Evolutionary conservation across 2,329 filamentous ascomycete species (phyloP), one percentile per base, ranked within the genome.

Genomic region (Fusarium palustre): DNA sequence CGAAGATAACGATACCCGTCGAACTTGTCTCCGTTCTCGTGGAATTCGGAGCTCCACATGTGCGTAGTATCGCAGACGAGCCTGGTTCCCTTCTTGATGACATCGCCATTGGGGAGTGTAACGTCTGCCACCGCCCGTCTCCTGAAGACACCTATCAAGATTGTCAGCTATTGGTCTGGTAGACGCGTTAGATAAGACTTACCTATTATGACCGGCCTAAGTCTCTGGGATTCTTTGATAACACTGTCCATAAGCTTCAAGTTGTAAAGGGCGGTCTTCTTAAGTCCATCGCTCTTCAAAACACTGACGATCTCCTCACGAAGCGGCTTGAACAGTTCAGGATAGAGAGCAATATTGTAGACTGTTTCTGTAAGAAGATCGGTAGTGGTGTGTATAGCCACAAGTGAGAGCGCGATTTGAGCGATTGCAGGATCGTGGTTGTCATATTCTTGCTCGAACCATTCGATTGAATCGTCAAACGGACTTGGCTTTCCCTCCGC

Each of bases 341-440:
- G 74, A 33, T 82, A 79, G 4, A 80, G 78, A 0, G 83, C 84
- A 22, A 87, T 70, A 3, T 70, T 63, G 4, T 62, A 49, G 3
- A 76, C 56, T 1, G 63, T 66, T 45, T 71, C 62, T 1, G 54
- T 50, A 1, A 76, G 41, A 8, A 75, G 24, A 16, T 76, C 74
- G 9, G 82, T 80, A 0, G 86, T 87, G 1, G 86, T 88, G 74
- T 88, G 86, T 24, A 87, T 86, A 5, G 84, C 83, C 2, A 84
- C 86, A 34, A 86, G 81, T 1, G 80, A 78, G 20, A 78, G 72
- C 5, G 36, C 20, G 1, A 76, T 54, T 18, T 76, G 74, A 0
- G 54, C 47, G 7, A 50, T 36, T 10, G 58, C 69, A 4, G 65
- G 50, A 31, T 76, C 60, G 16, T 65, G 65, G 3, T 56, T 55